These are phyloP conservation scores for Takakia lepidozioides DNA, from an alignment of 225 moss, liverwort and hornwort genomes.

Conservation along the genomic window DNA sequence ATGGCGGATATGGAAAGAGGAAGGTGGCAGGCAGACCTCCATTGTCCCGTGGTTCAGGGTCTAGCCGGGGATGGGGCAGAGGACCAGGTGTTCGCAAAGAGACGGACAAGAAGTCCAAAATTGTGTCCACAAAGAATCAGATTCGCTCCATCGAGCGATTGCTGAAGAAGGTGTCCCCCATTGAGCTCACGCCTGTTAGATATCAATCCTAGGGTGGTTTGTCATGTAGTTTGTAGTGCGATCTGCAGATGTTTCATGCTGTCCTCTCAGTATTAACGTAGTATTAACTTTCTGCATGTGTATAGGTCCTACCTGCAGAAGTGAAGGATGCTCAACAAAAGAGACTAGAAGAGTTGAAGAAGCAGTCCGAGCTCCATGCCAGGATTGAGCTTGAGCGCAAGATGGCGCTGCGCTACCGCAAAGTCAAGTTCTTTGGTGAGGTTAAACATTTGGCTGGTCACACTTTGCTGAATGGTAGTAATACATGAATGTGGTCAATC, in stretches of 20 bases:
- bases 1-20: conserved; percentile 75
- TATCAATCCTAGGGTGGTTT: too few species aligned
- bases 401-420: conserved; percentile 91
- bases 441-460: too few species aligned
- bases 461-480: too few species aligned
- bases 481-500: too few species aligned
- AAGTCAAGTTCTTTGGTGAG: conserved; percentile 90
- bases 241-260: too few species aligned
- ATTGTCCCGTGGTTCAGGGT: conserved; percentile 49
- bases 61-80: conserved; percentile 32
- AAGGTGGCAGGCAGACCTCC: conserved; percentile 62
- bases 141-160: conserved; percentile 96
- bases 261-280: too few species aligned
- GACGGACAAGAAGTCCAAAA: conserved; percentile 45
- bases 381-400: conserved; percentile 89
- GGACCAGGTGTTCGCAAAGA: conserved; percentile 58
- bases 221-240: too few species aligned
- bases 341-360: conserved; percentile 83
- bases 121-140: conserved; percentile 94
- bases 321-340: conserved; percentile 92
- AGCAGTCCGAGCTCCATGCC: conserved; percentile 81
- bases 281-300: too few species aligned
- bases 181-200: too few species aligned
- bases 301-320: conserved; percentile 78
- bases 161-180: conserved; percentile 76